Base-by-base conservation (phyloP, 495 filamentous ascomycete species). In the Penicillium desertorum region DNA sequence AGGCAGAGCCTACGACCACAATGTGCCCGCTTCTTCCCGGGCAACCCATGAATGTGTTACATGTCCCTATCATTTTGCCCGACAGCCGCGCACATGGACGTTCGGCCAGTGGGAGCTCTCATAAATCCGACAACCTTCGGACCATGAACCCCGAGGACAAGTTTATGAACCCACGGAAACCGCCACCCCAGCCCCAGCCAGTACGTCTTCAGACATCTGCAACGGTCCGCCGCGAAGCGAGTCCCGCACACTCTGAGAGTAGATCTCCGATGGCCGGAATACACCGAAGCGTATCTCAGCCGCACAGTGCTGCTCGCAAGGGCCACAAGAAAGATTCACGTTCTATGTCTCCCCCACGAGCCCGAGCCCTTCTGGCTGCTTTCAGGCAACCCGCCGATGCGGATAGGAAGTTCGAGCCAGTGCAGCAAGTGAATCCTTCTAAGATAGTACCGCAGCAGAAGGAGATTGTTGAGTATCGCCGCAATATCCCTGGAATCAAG, bases 21-120 rank as follows among this genome's bases (percentile, higher is more conserved):
- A 71, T 79, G n/a, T 96, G 91, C 64, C 92, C 92, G 19, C 84
- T 92, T 54, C 83, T 94, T 29, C 92, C 92, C 10, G 92, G 92
- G 17, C 92, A 96, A 69, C 81, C 81, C 1, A 83, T 96, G 67
- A 96, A 96, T 66, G 81, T 91, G 19, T 76, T 96, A 25, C 85
- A 87, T 39, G 85, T 96, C 4, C 92, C 92, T 10, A 75, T 86
- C 51, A 86, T 95, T 70, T 62, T 76, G 46, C 79, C 81, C 11
- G 75, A 81, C 51, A 70, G 73, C 34, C 69, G 72, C 8, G 68
- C 61, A 6, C 71, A 73, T 49, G 62, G 67, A n/a, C 71, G 68
- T n/a, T 71, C 70, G 10, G 66, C 61, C 11, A 77, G 74, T 42
- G 58, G 61, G 20, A 73, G 73, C 51, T 75, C 73, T 8, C 58